Conservation (phyloP, 139 green algal genomes). For the Parachlorella kessleri region DNA sequence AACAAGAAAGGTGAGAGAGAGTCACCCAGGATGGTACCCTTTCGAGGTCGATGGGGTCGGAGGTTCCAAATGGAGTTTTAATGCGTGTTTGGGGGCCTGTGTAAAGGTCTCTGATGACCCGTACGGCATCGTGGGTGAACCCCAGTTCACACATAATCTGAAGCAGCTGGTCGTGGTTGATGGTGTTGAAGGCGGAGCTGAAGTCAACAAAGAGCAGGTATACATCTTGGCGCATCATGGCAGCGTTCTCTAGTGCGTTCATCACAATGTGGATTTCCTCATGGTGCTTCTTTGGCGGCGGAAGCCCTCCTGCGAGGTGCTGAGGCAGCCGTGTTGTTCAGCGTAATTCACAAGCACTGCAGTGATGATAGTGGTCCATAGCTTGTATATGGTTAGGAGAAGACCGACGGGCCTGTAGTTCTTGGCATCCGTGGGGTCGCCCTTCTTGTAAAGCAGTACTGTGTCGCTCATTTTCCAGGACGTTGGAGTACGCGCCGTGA, state of each 20-base stretch:
- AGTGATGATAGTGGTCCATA: constrained; percentile 44
- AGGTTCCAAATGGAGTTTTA: neutral
- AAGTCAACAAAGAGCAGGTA: constrained; percentile 44
- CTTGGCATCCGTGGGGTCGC: neutral
- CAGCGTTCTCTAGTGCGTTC: constrained; percentile 35
- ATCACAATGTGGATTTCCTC: constrained; percentile 18
- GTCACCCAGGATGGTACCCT: constrained; percentile 50
- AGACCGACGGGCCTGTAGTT: constrained; percentile 42
- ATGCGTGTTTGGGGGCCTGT: constrained; percentile 23
- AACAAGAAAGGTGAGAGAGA: constrained; percentile 42
- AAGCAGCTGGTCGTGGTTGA: constrained; percentile 44
- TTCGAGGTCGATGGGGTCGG: constrained; percentile 20
- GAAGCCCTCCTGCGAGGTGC: constrained; percentile 45
- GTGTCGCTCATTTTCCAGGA: constrained; percentile 40
- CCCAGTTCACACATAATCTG: constrained; percentile 43
- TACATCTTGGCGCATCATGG: constrained; percentile 13
- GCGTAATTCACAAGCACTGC: constrained; percentile 12
- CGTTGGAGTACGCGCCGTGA: constrained; percentile 29
- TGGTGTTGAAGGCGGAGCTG: constrained; percentile 45
- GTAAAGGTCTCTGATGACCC: constrained; percentile 48
- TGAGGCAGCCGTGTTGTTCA: constrained; percentile 14
- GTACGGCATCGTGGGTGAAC: constrained; percentile 34
- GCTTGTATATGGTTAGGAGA: constrained; percentile 40
- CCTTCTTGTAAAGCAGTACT: constrained; percentile 40
- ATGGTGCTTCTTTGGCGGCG: constrained; percentile 2